Conservation (phyloP, 768 basidiomycete genomes). For the Mycena haematopus region DNA sequence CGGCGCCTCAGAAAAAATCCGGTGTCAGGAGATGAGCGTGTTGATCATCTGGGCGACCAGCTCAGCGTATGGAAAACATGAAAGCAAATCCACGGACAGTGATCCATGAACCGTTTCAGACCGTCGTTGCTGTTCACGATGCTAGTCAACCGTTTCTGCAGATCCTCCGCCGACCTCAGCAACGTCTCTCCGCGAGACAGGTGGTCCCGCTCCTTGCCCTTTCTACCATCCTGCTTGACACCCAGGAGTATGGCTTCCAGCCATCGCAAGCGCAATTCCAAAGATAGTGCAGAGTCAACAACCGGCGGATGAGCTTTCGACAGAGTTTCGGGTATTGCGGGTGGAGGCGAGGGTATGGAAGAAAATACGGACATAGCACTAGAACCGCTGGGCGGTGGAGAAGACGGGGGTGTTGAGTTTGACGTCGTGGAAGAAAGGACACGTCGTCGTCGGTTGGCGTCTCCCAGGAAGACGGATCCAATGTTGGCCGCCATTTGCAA, state of each 20-base stretch:
- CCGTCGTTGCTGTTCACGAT: slow-evolving; percentile 74
- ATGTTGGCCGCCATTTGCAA: not conserved
- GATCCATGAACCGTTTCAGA: slow-evolving; percentile 74
- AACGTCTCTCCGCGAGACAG: slow-evolving; percentile 63
- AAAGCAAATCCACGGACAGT: slow-evolving; percentile 55
- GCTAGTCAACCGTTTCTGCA: slow-evolving; percentile 61
- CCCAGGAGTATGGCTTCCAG: slow-evolving; percentile 80
- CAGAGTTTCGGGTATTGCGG: slow-evolving; percentile 28
- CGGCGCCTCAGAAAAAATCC: slow-evolving; percentile 64
- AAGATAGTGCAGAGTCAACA: slow-evolving; percentile 70
- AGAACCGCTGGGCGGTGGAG: slow-evolving; percentile 45
- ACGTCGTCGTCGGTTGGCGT: slow-evolving; percentile 71
- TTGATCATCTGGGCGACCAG: slow-evolving; percentile 64
- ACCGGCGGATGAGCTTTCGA: slow-evolving; percentile 31
- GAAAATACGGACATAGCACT: slow-evolving; percentile 44
- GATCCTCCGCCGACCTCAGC: slow-evolving; percentile 61
- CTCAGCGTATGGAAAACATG: slow-evolving; percentile 10
- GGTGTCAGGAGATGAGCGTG: slow-evolving; percentile 78
- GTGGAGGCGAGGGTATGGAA: slow-evolving; percentile 33
- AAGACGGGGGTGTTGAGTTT: slow-evolving; percentile 49
- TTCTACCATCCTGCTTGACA: slow-evolving; percentile 52
- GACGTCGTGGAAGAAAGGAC: slow-evolving; percentile 65
- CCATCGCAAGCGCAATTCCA: slow-evolving; percentile 81
- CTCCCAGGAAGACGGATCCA: slow-evolving; percentile 71
- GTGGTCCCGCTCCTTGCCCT: slow-evolving; percentile 48